These are phyloP conservation scores for Trichoderma endophyticum DNA, from an alignment of 2,329 filamentous ascomycete species.

Conservation along the genomic window DNA sequence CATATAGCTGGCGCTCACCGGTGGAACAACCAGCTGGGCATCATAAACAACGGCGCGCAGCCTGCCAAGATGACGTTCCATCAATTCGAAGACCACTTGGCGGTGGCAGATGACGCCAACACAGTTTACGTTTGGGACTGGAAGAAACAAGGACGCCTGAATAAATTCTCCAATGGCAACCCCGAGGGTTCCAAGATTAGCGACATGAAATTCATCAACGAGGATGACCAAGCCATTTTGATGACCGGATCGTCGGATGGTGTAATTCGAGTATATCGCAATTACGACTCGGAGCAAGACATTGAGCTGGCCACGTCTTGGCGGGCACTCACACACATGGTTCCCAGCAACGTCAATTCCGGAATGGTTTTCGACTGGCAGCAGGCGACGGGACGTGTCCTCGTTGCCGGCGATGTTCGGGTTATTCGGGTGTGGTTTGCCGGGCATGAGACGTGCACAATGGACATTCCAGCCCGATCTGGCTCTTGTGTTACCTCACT, in stretches of 20 bases:
- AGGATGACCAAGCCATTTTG: constrained; percentile 91
- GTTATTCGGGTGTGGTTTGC: constrained; percentile 97
- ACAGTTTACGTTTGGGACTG: constrained; percentile 93
- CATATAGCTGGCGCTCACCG: constrained; percentile 78
- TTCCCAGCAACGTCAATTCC: constrained; percentile 89
- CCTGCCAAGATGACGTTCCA: constrained; percentile 94
- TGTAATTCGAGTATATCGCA: constrained; percentile 86
- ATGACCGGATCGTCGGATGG: constrained; percentile 96
- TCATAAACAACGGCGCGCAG: constrained; percentile 86
- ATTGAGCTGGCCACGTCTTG: constrained; percentile 88
- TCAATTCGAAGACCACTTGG: constrained; percentile 94
- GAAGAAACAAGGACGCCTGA: constrained; percentile 70
- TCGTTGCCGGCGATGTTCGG: constrained; percentile 95
- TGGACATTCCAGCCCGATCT: constrained; percentile 91
- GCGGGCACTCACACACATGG: constrained; percentile 87
- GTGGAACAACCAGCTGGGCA: constrained; percentile 80
- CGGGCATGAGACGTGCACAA: constrained; percentile 84
- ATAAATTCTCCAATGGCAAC: constrained; percentile 91
- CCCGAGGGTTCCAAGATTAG: constrained; percentile 88
- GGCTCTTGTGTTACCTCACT: constrained; percentile 94
- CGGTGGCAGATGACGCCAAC: constrained; percentile 89
- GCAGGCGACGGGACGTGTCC: constrained; percentile 88
- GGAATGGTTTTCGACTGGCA: constrained; percentile 99
- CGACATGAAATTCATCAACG: constrained; percentile 95
- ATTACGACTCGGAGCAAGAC: constrained; percentile 75